These are phyloP conservation scores for Hypocrella siamensis DNA, from an alignment of 2,329 filamentous ascomycete species.

Conservation along the genomic window DNA sequence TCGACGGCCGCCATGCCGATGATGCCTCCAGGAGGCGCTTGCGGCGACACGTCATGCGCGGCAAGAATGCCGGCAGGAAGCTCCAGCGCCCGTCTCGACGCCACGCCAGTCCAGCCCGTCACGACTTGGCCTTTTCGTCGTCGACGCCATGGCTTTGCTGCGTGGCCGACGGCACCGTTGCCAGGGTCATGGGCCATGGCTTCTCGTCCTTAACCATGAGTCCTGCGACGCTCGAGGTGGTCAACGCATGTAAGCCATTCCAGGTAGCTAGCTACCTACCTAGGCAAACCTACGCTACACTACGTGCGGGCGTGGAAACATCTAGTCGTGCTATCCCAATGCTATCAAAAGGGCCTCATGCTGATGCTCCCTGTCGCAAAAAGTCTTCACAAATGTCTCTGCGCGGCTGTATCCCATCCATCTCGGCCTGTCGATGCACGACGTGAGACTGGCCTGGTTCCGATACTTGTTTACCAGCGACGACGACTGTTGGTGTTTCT, in stretches of 20 bases:
- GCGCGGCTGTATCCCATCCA: neutral
- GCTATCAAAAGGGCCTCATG: neutral
- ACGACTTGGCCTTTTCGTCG: too few relatives aligned
- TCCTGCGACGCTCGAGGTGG: too few relatives aligned
- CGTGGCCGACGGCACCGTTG: neutral
- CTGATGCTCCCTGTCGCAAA: neutral
- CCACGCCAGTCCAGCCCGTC: neutral
- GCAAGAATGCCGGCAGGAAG: constrained; percentile 9
- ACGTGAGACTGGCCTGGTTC: neutral
- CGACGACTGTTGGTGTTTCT: neutral
- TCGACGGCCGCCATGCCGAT: constrained; percentile 5
- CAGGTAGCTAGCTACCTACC: too few relatives aligned
- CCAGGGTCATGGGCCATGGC: too few relatives aligned
- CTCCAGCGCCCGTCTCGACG: constrained; percentile 6
- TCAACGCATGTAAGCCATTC: too few relatives aligned
- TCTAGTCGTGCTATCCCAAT: neutral
- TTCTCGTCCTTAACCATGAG: too few relatives aligned
- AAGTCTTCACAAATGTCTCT: neutral
- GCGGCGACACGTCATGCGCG: constrained; percentile 9
- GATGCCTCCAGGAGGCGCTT: constrained; percentile 10
- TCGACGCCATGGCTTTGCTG: too few relatives aligned
- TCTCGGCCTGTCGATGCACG: neutral
- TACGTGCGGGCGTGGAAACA: neutral
- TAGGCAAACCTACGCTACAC: too few relatives aligned
- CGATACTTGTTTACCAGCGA: neutral